phyloP scores from a whole-genome alignment of 768 basidiomycete genomes.

The Gloeophyllum trabeum region DNA sequence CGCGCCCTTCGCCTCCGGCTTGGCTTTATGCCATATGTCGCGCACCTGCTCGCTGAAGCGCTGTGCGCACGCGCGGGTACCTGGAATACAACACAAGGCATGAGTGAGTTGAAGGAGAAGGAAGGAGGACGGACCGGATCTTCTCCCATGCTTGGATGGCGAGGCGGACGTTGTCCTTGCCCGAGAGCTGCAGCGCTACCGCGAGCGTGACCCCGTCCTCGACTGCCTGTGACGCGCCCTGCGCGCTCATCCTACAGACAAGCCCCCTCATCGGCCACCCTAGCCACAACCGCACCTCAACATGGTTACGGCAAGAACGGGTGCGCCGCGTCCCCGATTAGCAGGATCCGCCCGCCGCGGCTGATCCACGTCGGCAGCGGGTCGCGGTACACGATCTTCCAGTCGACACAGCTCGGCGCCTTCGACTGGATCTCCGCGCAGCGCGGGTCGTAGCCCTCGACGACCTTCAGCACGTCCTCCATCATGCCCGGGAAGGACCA shows the following conservation, averaged over 20 bases:
- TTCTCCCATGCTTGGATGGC: slow-evolving; percentile 11
- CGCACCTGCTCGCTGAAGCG: slow-evolving; percentile 15
- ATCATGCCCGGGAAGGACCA: slow-evolving; percentile 13
- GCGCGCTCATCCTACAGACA: slow-evolving; percentile 10
- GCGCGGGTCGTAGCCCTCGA: slow-evolving; percentile 14
- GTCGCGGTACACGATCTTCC: slow-evolving; percentile 15
- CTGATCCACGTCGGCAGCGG: slow-evolving; percentile 16
- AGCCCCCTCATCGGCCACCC: background rate
- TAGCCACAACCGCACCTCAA: too few species aligned
- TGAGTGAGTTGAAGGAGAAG: background rate
- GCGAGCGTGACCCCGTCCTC: slow-evolving; percentile 15
- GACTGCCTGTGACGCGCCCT: slow-evolving; percentile 13
- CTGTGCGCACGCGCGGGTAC: slow-evolving; percentile 13
- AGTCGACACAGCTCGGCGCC: slow-evolving; percentile 14
- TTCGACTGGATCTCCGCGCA: slow-evolving; percentile 12
- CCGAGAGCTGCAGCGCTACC: slow-evolving; percentile 10
- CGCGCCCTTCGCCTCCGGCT: slow-evolving; percentile 7
- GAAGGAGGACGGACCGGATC: slow-evolving; percentile 8
- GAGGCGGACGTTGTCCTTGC: slow-evolving; percentile 7
- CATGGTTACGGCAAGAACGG: slow-evolving; percentile 19
- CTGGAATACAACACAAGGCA: slow-evolving; percentile 2
- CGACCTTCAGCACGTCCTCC: slow-evolving; percentile 13
- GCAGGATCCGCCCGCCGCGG: slow-evolving; percentile 9
- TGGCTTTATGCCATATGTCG: slow-evolving; percentile 13
- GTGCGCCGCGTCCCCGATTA: slow-evolving; percentile 20